Base-by-base conservation (phyloP, 202 grass and related monocot genomes). In the Elaeis oleifera region DNA sequence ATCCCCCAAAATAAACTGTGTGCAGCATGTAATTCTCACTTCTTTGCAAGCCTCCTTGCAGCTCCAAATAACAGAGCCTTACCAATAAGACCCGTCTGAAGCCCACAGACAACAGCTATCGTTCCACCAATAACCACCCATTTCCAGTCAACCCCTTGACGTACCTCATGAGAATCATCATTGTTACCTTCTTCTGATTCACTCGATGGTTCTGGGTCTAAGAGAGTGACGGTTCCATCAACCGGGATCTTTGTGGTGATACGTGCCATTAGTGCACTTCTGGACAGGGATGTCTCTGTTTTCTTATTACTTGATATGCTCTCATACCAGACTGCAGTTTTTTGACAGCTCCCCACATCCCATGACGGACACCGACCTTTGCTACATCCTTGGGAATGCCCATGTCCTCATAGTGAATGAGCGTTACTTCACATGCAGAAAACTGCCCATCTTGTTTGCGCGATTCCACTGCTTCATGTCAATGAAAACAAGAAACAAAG, bases 301-400 rank as follows among this genome's bases (percentile, higher is more conserved):
- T 27, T 57, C 79, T 84, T 44, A 73, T 78, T 39, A 80, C 70
- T 74, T 97, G 92, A 71, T 97, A 97, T 28, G 82, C 71, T 76
- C 92, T 82, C 64, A 97, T 81, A 3, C 92, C 92, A 3, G 88
- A 83, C 20, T 97, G 92, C 65, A 97, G 74, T 64, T 86, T 97
- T 68, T 97, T 92, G 13, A 97, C 84, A 56, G 92, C 92, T 65
- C 87, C 88, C 94, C 94, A 97, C 94, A 97, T 97, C 19, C 88
- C 94, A 1, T 99, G 94, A 17, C 88, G 94, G 24, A 99, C 82
- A 55, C 85, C 78, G 29, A 99, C 72, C 54, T 89, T 89, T 20
- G 94, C 94, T n/a, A 99, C 85, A 70, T 99, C 94, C 66, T 89
- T 99, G 13, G 94, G 94, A 65, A 99, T 99, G 69, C 94, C 88